Conservation (phyloP, 73 alveolate genomes). For the Paramecium caudatum region DNA sequence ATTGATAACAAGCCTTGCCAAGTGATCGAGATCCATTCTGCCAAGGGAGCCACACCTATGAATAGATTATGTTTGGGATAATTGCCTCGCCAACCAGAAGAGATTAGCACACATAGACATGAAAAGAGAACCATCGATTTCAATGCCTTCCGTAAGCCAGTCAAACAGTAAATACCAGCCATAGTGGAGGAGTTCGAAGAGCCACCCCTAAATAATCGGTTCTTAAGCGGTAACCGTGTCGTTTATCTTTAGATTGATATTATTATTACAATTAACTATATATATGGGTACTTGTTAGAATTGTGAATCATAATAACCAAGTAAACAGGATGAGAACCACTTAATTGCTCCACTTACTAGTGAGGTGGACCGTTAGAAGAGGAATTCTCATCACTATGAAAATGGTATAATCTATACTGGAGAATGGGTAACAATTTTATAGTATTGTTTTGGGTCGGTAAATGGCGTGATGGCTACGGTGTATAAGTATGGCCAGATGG, state of each 20-base stretch:
- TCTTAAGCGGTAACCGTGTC: neutral
- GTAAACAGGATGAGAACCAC: too few relatives aligned
- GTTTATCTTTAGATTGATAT: conserved; percentile 16
- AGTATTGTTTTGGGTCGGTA: conserved; percentile 74
- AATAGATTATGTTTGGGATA: conserved; percentile 48
- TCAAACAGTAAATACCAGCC: conserved; percentile 5
- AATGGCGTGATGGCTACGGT: conserved; percentile 87
- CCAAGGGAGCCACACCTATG: conserved; percentile 66
- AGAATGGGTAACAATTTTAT: conserved; percentile 78
- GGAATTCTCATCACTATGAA: conserved; percentile 76
- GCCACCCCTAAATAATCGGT: conserved; percentile 55
- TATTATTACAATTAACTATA: too few relatives aligned
- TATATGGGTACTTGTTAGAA: too few relatives aligned
- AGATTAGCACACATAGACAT: conserved; percentile 63
- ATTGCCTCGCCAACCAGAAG: conserved; percentile 47
- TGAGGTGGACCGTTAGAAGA: neutral
- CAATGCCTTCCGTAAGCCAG: neutral
- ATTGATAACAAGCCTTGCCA: conserved; percentile 30
- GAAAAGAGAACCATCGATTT: conserved; percentile 64
- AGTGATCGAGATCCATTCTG: conserved; percentile 63
- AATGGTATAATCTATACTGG: conserved; percentile 90
- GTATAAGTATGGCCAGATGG: conserved; percentile 73
- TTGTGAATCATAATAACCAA: too few relatives aligned
- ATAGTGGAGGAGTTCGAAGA: conserved; percentile 51
- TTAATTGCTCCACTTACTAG: neutral